Percentiles rank a stretch among this genome's conserved stretches.
Conservation (phyloP, 495 filamentous ascomycete genomes). For the Apiosordaria backusii region DNA sequence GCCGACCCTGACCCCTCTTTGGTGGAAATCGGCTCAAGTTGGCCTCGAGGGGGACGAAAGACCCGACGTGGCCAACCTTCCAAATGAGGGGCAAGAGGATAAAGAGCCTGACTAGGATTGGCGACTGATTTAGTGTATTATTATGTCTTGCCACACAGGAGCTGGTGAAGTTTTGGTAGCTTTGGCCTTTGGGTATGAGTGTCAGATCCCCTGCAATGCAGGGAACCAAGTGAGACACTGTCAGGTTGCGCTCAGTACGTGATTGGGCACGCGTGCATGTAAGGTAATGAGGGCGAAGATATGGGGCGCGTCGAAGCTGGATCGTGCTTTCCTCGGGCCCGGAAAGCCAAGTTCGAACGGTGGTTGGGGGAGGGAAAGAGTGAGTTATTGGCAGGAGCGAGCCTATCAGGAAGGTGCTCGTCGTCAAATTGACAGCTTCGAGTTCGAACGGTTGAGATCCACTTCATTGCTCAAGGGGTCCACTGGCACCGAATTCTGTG, state of each 20-base stretch:
- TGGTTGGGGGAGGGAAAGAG: not conserved
- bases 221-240: constrained; percentile 3
- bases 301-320: too few relatives aligned
- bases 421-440: constrained; percentile 1
- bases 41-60: not conserved
- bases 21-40: constrained; percentile 1
- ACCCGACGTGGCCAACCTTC: not conserved
- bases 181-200: not conserved
- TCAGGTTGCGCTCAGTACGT: not conserved
- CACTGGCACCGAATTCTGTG: constrained; percentile 2
- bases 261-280: not conserved
- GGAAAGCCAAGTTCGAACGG: not conserved
- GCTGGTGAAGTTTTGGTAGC: not conserved
- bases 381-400: not conserved
- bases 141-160: constrained; percentile 8
- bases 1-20: not conserved
- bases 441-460: not conserved
- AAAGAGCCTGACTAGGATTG: not conserved
- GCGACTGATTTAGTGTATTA: not conserved
- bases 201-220: not conserved
- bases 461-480: not conserved
- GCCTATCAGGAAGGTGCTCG: not conserved
- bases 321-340: not conserved
- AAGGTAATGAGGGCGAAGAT: not conserved
- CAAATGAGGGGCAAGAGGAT: constrained; percentile 3